Percentiles rank a stretch among this genome's conserved stretches.
Evolutionary conservation across 345 rosid genomes (phyloP).

Genomic region (Stellera chamaejasme): DNA sequence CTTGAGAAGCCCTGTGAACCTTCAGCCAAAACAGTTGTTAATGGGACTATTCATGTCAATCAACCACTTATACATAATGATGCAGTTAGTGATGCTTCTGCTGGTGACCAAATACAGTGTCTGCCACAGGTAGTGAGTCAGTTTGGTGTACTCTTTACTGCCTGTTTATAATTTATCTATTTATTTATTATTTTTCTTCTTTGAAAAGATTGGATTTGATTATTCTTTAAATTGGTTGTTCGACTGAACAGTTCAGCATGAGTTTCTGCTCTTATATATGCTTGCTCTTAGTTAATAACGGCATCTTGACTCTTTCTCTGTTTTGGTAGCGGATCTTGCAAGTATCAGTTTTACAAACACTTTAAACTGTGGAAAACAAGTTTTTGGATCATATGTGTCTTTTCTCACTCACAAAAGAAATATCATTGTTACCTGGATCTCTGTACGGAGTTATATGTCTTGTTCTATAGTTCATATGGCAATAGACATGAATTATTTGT

Average conservation of each 20-base stretch:
- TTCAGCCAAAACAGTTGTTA: slow-evolving; percentile 12
- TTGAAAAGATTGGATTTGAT: background rate
- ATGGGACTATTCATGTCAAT: slow-evolving; percentile 11
- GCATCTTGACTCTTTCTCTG: too few species aligned
- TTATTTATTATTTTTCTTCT: slow-evolving; percentile 6
- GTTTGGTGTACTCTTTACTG: slow-evolving; percentile 1
- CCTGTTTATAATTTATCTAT: background rate
- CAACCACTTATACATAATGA: slow-evolving; percentile 9
- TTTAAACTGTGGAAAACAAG: too few species aligned
- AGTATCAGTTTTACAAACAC: too few species aligned
- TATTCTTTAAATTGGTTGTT: slow-evolving; percentile 1
- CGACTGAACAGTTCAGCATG: slow-evolving; percentile 3
- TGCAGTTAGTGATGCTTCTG: slow-evolving; percentile 7
- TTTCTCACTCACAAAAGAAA: background rate
- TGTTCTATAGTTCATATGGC: too few species aligned
- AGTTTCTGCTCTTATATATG: background rate
- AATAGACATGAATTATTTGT: too few species aligned
- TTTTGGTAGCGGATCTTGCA: too few species aligned
- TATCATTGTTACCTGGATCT: background rate
- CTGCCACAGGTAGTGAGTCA: slow-evolving; percentile 19
- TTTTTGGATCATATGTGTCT: background rate
- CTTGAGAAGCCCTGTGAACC: slow-evolving; percentile 17
- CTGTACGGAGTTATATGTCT: background rate
- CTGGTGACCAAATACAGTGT: slow-evolving; percentile 12
- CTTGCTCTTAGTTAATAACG: too few species aligned